Evolutionary conservation across 1,139 yeast species (phyloP).

Genomic region (Saccharomyces pastorianus): DNA sequence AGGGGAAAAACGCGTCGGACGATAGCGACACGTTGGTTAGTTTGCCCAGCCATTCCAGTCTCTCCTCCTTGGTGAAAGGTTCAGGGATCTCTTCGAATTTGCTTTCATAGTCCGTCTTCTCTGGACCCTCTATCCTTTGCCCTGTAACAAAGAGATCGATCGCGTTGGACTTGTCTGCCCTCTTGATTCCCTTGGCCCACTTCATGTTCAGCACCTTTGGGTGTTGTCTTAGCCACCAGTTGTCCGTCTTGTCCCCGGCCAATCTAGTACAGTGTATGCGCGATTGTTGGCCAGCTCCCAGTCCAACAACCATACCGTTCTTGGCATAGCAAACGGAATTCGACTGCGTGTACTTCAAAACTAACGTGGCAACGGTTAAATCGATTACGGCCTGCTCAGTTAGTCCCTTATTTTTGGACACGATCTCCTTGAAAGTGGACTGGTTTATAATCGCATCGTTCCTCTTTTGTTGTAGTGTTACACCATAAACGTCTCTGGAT

Average conservation of each 20-base stretch:
- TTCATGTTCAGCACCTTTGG: constrained; percentile 85
- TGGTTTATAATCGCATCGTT: constrained; percentile 93
- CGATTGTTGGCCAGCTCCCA: constrained; percentile 99
- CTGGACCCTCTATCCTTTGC: constrained; percentile 90
- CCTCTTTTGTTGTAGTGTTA: constrained; percentile 91
- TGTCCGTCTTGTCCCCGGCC: constrained; percentile 98
- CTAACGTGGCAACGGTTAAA: constrained; percentile 92
- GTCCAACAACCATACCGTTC: constrained; percentile 97
- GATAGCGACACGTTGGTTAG: constrained; percentile 81
- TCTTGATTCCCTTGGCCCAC: constrained; percentile 97
- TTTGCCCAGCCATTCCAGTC: constrained; percentile 76
- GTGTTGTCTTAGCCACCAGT: constrained; percentile 99
- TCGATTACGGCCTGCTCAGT: constrained; percentile 90
- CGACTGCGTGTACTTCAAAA: constrained; percentile 93
- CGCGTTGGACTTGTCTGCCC: constrained; percentile 97
- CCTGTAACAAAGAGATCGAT: constrained; percentile 87
- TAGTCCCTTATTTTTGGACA: constrained; percentile 74
- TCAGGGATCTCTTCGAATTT: constrained; percentile 77
- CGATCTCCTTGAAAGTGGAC: constrained; percentile 82
- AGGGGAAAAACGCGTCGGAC: constrained; percentile 98
- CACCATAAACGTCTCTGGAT: constrained; percentile 92
- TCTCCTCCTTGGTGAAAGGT: constrained; percentile 77
- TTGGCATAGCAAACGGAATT: constrained; percentile 97
- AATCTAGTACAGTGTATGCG: constrained; percentile 98
- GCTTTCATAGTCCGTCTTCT: constrained; percentile 82